Percentiles rank a stretch among this genome's conserved stretches.
These are phyloP conservation scores for Albugo laibachii DNA, from an alignment of 352 stramenopile species.

Conservation along the genomic window DNA sequence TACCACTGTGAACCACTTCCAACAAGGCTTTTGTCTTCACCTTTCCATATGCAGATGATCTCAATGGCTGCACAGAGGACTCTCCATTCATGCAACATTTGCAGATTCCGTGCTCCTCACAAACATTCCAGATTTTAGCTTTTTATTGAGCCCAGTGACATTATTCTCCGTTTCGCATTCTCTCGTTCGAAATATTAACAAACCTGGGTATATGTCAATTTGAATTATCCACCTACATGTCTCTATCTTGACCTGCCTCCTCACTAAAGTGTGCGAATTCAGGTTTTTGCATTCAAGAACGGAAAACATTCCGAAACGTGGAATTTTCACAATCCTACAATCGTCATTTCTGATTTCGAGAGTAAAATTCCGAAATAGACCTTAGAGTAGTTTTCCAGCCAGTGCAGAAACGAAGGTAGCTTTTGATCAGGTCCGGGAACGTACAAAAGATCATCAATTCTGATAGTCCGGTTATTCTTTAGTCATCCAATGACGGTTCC, in stretches of 20 bases:
- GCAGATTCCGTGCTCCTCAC: not conserved
- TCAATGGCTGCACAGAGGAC: not conserved
- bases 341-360: no score
- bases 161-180: no score
- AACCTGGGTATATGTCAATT: no score
- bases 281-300: no score
- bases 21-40: not conserved
- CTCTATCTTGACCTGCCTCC: no score
- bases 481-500: slow-evolving; percentile 1
- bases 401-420: slow-evolving; percentile 1
- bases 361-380: not conserved
- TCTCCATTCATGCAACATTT: not conserved
- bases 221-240: no score
- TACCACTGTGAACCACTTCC: not conserved
- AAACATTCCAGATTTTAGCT: no score
- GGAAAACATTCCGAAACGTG: no score
- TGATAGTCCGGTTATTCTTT: slow-evolving; percentile 2
- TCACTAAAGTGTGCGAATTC: no score
- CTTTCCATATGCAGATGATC: not conserved
- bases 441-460: slow-evolving; percentile 9
- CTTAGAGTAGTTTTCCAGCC: not conserved
- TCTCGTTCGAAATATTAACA: no score
- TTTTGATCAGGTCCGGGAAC: slow-evolving; percentile 8
- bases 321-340: no score
- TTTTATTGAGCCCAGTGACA: no score